Evolutionary conservation across 1,284 basidiomycete genomes (phyloP).

Genomic region (Austroboletus novae-zelandiae): DNA sequence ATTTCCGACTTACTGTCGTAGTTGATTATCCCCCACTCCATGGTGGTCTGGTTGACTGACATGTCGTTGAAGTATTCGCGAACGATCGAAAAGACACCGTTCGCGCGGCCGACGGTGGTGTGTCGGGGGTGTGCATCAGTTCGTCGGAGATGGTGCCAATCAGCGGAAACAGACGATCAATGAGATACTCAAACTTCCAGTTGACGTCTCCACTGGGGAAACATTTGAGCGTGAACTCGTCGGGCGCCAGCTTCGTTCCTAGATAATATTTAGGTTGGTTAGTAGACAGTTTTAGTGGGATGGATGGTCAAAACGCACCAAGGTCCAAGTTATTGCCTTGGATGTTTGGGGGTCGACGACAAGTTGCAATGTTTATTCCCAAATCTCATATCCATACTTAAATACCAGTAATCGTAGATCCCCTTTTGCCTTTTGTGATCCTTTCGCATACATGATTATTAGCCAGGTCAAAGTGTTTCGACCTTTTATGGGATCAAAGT

Average conservation of each 20-base stretch:
- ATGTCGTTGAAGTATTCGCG: constrained; percentile 26
- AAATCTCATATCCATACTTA: no score
- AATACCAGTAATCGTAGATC: no score
- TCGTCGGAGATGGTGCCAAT: constrained; percentile 25
- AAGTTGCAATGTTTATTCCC: no score
- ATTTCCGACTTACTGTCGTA: constrained; percentile 25
- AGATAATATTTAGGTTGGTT: constrained; percentile 8
- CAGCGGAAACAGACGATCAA: constrained; percentile 32
- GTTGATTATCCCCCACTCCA: constrained; percentile 30
- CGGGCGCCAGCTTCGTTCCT: constrained; percentile 28
- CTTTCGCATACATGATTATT: no score
- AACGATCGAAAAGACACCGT: constrained; percentile 30
- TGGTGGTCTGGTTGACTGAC: constrained; percentile 27
- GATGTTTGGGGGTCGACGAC: no score
- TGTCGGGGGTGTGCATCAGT: constrained; percentile 29
- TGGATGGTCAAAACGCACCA: neutral
- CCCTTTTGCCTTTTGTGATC: no score
- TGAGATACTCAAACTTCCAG: constrained; percentile 33
- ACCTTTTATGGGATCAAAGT: no score
- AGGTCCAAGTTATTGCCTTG: constrained; percentile 28
- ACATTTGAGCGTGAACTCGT: constrained; percentile 26
- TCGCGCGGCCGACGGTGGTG: constrained; percentile 35
- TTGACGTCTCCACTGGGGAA: constrained; percentile 24
- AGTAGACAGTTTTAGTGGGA: constrained; percentile 16
- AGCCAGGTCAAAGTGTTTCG: no score